A percentile compares a stretch with the other conserved stretches of the same genome.
Evolutionary conservation across 257 asterid genomes (phyloP).

Genomic region (Verbascum thapsus): DNA sequence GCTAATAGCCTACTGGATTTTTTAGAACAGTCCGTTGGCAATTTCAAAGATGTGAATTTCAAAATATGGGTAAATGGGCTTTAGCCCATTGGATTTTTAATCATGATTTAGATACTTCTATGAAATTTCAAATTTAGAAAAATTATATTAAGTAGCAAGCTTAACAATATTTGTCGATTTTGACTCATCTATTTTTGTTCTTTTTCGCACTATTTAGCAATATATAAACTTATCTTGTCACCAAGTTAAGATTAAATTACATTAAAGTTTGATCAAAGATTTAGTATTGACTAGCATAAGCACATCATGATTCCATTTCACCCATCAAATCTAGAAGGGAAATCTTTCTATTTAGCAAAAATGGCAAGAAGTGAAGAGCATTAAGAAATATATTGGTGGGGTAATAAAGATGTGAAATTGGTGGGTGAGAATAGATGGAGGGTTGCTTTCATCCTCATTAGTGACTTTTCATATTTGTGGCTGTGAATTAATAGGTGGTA

Average conservation of each 20-base stretch:
- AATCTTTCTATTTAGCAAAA: neutral
- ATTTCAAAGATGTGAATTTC: no score
- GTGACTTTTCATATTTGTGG: conserved; percentile 42
- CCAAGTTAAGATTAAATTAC: neutral
- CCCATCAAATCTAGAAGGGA: neutral
- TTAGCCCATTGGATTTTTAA: no score
- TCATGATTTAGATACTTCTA: no score
- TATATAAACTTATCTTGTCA: neutral
- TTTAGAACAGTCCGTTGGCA: no score
- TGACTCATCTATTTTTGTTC: no score
- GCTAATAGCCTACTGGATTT: no score
- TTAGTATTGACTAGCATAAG: neutral
- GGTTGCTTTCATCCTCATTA: conserved; percentile 48
- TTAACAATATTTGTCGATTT: no score
- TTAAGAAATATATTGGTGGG: conserved; percentile 14
- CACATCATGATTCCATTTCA: neutral
- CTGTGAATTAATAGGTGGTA: conserved; percentile 26
- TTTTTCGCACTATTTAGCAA: neutral
- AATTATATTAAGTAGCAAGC: no score
- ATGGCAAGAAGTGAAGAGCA: neutral
- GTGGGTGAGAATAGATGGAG: conserved; percentile 39
- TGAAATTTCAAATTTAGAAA: no score
- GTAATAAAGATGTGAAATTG: conserved; percentile 15
- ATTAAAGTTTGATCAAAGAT: no score
- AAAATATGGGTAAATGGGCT: no score